Conservation (phyloP, 768 basidiomycete genomes). For the Tricholoma matsutake region DNA sequence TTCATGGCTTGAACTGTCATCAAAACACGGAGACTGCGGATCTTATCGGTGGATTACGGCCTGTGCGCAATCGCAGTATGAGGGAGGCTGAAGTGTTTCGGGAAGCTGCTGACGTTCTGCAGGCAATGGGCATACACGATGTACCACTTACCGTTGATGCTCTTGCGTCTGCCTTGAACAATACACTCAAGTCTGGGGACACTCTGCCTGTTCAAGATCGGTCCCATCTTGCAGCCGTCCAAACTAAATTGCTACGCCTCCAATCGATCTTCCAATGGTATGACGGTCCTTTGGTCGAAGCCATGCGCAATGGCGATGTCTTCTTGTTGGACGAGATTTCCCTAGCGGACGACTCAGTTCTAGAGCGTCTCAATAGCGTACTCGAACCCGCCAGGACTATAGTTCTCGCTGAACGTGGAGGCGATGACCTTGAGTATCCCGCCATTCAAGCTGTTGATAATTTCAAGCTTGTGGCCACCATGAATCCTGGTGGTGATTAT, state of each 20-base stretch:
- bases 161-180: constrained; percentile 24
- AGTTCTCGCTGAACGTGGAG: constrained; percentile 91
- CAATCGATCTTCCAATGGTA: constrained; percentile 95
- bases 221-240: constrained; percentile 38
- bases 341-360: constrained; percentile 94
- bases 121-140: constrained; percentile 35
- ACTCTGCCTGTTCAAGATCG: constrained; percentile 29
- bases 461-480: constrained; percentile 94
- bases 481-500: constrained; percentile 99
- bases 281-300: constrained; percentile 92
- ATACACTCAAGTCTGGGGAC: constrained; percentile 22
- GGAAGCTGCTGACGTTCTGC: constrained; percentile 41
- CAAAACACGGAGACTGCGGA: constrained; percentile 99
- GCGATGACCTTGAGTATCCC: constrained; percentile 64
- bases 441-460: constrained; percentile 57
- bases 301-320: constrained; percentile 82
- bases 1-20: constrained; percentile 88
- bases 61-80: constrained; percentile 71
- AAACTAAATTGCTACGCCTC: constrained; percentile 43
- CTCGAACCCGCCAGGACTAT: constrained; percentile 88
- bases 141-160: constrained; percentile 22
- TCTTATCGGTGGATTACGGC: constrained; percentile 89
- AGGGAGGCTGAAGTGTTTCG: constrained; percentile 47
- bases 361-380: constrained; percentile 95
- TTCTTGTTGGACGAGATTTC: constrained; percentile 97